phyloP scores from a whole-genome alignment of 2,329 filamentous ascomycete genomes.

The Beauveria scarabaeidicola region DNA sequence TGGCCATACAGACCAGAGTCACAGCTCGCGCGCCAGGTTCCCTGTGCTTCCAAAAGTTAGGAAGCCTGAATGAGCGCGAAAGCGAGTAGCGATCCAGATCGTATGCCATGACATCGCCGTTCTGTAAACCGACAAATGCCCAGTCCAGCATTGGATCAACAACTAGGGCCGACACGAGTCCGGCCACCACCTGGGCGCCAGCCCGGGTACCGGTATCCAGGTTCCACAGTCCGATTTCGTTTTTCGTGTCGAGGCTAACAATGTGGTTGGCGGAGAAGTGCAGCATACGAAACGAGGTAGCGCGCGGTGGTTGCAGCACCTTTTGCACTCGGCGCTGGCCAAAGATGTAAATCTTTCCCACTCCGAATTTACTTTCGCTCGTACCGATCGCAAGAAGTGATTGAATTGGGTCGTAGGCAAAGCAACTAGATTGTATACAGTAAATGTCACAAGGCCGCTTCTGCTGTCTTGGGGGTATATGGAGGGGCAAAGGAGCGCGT shows the following conservation, averaged over 20 bases:
- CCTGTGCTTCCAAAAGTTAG: slow-evolving; percentile 75
- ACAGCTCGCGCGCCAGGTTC: slow-evolving; percentile 55
- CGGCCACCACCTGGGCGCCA: slow-evolving; percentile 66
- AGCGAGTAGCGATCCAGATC: slow-evolving; percentile 77
- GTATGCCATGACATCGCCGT: slow-evolving; percentile 82
- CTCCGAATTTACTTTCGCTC: slow-evolving; percentile 74
- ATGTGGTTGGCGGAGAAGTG: slow-evolving; percentile 84
- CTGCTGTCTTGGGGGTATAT: not conserved
- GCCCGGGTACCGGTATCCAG: slow-evolving; percentile 60
- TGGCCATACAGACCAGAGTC: slow-evolving; percentile 65
- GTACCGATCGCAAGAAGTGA: slow-evolving; percentile 90
- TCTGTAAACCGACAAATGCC: slow-evolving; percentile 75
- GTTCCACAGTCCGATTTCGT: slow-evolving; percentile 79
- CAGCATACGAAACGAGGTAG: slow-evolving; percentile 65
- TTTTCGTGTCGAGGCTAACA: slow-evolving; percentile 74
- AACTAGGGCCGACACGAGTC: slow-evolving; percentile 62
- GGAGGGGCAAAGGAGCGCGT: not conserved
- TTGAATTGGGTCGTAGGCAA: slow-evolving; percentile 90
- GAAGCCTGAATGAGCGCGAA: slow-evolving; percentile 64
- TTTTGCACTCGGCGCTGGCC: slow-evolving; percentile 75
- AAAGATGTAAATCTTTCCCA: slow-evolving; percentile 81
- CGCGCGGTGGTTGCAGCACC: slow-evolving; percentile 60
- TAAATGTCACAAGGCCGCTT: slow-evolving; percentile 8
- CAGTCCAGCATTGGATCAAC: slow-evolving; percentile 92
- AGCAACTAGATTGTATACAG: slow-evolving; percentile 45